These are phyloP conservation scores for Begonia fuchsioides DNA, from an alignment of 306 rosid species.

Conservation along the genomic window DNA sequence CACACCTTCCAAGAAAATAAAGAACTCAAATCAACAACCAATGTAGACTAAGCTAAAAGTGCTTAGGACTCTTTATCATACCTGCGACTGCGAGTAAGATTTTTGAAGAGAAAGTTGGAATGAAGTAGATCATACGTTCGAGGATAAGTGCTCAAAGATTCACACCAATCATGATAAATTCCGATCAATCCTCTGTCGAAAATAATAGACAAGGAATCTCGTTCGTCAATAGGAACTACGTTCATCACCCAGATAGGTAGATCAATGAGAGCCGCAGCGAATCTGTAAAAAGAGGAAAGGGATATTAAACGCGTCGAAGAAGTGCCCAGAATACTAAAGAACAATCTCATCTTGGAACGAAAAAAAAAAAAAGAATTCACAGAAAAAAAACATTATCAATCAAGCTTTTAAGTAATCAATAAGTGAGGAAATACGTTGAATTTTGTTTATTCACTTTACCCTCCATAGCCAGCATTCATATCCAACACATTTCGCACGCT, in stretches of 20 bases:
- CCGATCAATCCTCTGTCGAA: slow-evolving; percentile 79
- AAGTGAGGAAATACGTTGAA: neutral
- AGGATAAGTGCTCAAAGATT: slow-evolving; percentile 78
- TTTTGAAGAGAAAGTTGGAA: slow-evolving; percentile 54
- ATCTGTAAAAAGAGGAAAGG: slow-evolving; percentile 33
- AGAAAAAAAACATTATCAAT: neutral
- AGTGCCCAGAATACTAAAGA: neutral
- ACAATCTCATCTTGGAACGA: neutral
- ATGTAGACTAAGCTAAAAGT: too few relatives aligned
- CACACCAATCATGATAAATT: slow-evolving; percentile 94
- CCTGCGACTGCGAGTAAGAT: slow-evolving; percentile 53
- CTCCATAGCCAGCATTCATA: slow-evolving; percentile 95
- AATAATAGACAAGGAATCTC: slow-evolving; percentile 55
- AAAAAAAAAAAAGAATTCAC: neutral
- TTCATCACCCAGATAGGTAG: slow-evolving; percentile 86
- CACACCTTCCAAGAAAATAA: slow-evolving; percentile 39
- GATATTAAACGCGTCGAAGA: neutral
- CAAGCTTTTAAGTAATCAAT: too few relatives aligned
- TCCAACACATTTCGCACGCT: slow-evolving; percentile 81
- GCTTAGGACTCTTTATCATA: slow-evolving; percentile 6
- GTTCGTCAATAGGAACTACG: slow-evolving; percentile 56
- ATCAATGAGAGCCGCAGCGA: slow-evolving; percentile 74
- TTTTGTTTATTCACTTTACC: slow-evolving; percentile 33
- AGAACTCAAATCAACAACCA: too few relatives aligned
- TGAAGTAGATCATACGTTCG: slow-evolving; percentile 82